Base-by-base conservation (phyloP, 1,284 basidiomycete genomes). In the Cerioporus squamosus region DNA sequence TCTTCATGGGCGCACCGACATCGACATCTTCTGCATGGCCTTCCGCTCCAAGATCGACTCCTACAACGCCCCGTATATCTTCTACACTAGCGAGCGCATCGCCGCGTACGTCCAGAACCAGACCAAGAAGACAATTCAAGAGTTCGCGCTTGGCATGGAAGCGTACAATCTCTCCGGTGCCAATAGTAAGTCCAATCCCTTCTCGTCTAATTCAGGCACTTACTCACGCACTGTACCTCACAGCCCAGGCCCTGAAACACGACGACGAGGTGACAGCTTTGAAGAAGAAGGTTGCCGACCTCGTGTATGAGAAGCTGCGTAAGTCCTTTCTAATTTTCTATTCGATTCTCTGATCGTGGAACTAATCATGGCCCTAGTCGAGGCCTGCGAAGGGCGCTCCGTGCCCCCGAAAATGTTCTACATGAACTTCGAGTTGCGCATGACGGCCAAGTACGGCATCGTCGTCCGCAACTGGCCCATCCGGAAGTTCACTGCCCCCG, bases 391-490 rank as follows among this genome's bases (percentile, higher is more conserved):
- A 14, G 61, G 57, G 6, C 52, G 48, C 40, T 39, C 40, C n/a
- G 51, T 62, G 22, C 7, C 48, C 4, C 47, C 53, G 26, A 26
- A 26, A 8, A 70, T 69, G 68, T 53, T 45, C 14, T 71, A 71
- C 55, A 36, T 53, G 20, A 64, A 66, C 48, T 72, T 72, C 57
- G 60, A 66, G 26, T 39, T 44, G 5, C 60, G 56, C 39, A 67
- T 71, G 60, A 71, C 68, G 7, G 40, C 44, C 10, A 55, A 53
- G 33, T 53, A 60, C 23, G 58, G 66, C 26, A 55, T 72, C 43
- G 57, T 70, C 20, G 29, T 68, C 53, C 60, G 67, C 43, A 61
- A 60, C 43, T 72, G 70, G 70, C 70, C 70, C 14, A 57, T 66
- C 6, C 20, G 31, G n/a, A 58, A 60, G 42, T 68, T 69, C 57